These are phyloP conservation scores for Metarhizium album DNA, from an alignment of 2,329 filamentous ascomycete genomes.

Conservation along the genomic window DNA sequence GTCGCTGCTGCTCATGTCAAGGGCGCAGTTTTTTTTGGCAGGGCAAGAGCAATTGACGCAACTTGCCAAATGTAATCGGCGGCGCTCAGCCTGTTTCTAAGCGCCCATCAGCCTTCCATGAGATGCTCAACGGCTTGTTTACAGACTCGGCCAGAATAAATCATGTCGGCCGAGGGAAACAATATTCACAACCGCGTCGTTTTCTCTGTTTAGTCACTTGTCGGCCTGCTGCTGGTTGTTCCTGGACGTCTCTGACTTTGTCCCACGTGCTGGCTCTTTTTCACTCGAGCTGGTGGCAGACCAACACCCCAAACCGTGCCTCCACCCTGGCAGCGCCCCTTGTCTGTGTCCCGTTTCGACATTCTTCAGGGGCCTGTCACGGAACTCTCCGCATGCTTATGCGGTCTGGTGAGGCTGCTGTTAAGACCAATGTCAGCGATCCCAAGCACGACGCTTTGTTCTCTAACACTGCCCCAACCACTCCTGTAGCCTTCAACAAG, in stretches of 20 bases:
- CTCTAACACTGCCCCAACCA: not conserved
- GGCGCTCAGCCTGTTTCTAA: not conserved
- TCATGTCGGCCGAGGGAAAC: not conserved
- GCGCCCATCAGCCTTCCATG: not conserved
- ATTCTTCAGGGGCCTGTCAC: slow-evolving; percentile 4
- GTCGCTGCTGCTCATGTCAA: no score
- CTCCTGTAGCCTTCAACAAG: not conserved
- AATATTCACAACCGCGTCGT: not conserved
- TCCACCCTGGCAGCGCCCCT: not conserved
- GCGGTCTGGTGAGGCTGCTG: not conserved
- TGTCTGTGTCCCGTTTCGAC: not conserved
- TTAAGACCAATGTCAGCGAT: not conserved
- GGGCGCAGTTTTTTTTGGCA: not conserved
- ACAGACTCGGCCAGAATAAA: not conserved
- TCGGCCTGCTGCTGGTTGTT: not conserved
- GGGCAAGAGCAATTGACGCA: not conserved
- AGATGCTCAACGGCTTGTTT: not conserved
- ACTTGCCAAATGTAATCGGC: not conserved
- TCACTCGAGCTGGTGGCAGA: not conserved
- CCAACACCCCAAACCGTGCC: not conserved
- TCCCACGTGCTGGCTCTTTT: not conserved
- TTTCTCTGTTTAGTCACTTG: not conserved
- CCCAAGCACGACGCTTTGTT: not conserved
- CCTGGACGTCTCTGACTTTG: not conserved
- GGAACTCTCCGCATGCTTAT: slow-evolving; percentile 3